Base-by-base conservation (phyloP, 2,329 filamentous ascomycete genomes). In the Penicillium sp. region DNA sequence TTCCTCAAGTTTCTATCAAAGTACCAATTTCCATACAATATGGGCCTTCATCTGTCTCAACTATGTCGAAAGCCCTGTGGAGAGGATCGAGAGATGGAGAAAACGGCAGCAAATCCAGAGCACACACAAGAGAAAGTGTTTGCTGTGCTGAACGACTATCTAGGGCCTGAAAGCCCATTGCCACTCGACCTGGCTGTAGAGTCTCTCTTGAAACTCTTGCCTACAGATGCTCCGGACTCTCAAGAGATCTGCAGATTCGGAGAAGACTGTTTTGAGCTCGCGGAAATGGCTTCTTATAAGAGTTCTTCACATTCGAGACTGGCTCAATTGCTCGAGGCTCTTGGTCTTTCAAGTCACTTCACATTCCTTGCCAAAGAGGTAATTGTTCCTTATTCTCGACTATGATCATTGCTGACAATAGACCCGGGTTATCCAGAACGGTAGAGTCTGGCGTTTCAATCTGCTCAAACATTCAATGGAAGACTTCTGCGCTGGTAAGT, bases 241-340 rank as follows among this genome's bases (percentile, higher is more conserved):
- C 24, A 51, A 26, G 44, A 58, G 22, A 51, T 58, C 5, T 51
- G 28, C 4, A 15, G 44, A 30, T 58, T 58, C 19, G 56, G 44
- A 42, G 44, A 58, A 42, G 56, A 58, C 37, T 58, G 56, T 45
- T 58, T 58, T 33, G 45, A 58, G 28, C 24, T 58, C 8, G 56
- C 56, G 4, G 56, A 58, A 8, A 58, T 51, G 33, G 17, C 17
- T 19, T 50, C 44, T 3, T 58, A 33, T 19, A 50, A 51, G 17
- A 30, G 17, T 22, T 50, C 19, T 15, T 10, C 45, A 22, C 56
- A 58, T 30, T 51, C 45, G 9, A 51, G 45, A 35, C 24, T 58
- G 45, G 56, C 56, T 13, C 56, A 58, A 24, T 42, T 58, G 35
- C 44, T 58, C 4, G 56, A 58, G 44, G 42, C 44, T 33, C 37